Conservation (phyloP, 257 asterid species). For the Capsicum chinense region DNA sequence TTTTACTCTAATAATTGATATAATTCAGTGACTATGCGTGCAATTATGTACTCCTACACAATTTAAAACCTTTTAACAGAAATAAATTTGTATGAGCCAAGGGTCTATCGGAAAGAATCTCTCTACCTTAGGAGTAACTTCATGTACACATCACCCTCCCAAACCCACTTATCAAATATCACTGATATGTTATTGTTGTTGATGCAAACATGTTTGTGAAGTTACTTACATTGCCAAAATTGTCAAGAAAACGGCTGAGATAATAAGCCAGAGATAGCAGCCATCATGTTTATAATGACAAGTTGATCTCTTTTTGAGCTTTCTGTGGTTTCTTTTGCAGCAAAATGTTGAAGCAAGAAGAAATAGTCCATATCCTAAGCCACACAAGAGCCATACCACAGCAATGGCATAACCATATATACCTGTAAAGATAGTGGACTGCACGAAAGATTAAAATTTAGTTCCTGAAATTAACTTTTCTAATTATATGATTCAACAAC, state of each 20-base stretch:
- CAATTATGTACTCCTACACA: no score
- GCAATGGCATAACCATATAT: conserved; percentile 69
- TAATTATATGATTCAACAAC: background rate
- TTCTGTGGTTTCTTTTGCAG: conserved; percentile 39
- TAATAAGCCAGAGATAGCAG: conserved; percentile 47
- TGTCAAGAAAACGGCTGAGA: conserved; percentile 57
- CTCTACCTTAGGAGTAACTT: no score
- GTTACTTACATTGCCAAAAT: conserved; percentile 65
- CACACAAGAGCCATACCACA: conserved; percentile 64
- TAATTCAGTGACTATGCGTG: background rate
- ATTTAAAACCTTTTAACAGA: no score
- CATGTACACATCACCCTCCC: no score
- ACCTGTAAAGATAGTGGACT: conserved; percentile 86
- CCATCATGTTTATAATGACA: conserved; percentile 40
- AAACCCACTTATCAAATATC: no score
- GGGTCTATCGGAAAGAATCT: no score
- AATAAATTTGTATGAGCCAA: no score
- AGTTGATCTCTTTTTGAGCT: conserved; percentile 46
- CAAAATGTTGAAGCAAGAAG: conserved; percentile 43
- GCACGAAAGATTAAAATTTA: conserved; percentile 36
- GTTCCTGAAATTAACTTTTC: background rate
- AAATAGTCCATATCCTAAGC: conserved; percentile 61
- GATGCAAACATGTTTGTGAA: background rate
- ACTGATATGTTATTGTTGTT: no score
- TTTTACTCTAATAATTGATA: background rate